phyloP scores from a whole-genome alignment of 202 grass and related monocot genomes.

The Schoenoplectus tabernaemontani region DNA sequence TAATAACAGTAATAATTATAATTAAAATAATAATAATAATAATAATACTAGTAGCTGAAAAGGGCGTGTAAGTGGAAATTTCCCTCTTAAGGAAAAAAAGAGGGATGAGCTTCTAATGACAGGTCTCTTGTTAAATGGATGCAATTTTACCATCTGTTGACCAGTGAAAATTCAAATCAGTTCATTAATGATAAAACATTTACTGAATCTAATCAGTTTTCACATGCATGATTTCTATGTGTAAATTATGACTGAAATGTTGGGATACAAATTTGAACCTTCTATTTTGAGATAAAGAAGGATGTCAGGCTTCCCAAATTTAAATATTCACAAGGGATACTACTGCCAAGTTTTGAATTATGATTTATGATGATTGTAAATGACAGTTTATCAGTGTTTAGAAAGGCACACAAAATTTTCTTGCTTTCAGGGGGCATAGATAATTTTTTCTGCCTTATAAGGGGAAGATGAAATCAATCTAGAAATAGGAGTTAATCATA shows the following conservation, averaged over 20 bases:
- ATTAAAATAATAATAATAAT: too few species aligned
- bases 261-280: neutral
- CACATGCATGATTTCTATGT: neutral
- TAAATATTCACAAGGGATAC: neutral
- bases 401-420: neutral
- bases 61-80: neutral
- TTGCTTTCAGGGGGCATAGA: neutral
- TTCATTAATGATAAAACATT: neutral
- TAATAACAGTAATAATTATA: too few species aligned
- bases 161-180: neutral
- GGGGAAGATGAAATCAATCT: neutral
- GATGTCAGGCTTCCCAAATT: neutral
- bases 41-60: too few species aligned
- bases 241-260: neutral
- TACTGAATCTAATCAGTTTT: neutral
- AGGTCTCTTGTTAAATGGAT: neutral
- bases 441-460: neutral
- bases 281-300: neutral
- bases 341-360: neutral
- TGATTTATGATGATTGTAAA: neutral
- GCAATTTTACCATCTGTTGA: neutral
- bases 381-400: neutral
- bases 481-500: conserved; percentile 14
- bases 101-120: neutral
- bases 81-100: neutral